phyloP scores from a whole-genome alignment of 2,329 filamentous ascomycete species.

The Ophiostoma novo-ulmi region DNA sequence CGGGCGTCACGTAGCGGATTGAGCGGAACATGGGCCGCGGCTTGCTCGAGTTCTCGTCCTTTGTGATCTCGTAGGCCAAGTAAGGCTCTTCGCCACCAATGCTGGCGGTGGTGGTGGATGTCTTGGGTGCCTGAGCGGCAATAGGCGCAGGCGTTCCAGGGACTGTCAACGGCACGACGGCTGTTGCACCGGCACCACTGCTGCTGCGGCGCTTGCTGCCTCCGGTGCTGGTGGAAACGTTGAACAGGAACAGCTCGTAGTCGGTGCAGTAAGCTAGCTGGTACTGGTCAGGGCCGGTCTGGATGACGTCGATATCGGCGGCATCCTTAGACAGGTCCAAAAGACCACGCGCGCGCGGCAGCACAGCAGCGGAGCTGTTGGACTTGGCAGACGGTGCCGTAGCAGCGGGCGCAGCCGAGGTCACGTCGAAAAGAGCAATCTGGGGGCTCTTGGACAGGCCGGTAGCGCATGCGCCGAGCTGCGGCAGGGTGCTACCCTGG shows the following conservation, averaged over 20 bases:
- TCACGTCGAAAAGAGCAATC: slow-evolving; percentile 72
- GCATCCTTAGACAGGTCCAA: slow-evolving; percentile 53
- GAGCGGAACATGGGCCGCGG: slow-evolving; percentile 51
- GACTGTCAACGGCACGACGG: background rate
- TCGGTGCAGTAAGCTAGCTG: slow-evolving; percentile 75
- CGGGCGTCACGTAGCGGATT: slow-evolving; percentile 54
- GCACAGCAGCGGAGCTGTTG: slow-evolving; percentile 11
- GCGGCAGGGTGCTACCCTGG: slow-evolving; percentile 38
- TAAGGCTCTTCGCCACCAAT: slow-evolving; percentile 40
- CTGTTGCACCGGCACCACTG: background rate
- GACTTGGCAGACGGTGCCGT: background rate
- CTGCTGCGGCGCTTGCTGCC: slow-evolving; percentile 25
- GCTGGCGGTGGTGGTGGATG: background rate
- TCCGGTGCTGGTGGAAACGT: slow-evolving; percentile 45
- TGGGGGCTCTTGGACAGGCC: slow-evolving; percentile 68
- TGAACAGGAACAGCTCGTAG: slow-evolving; percentile 64
- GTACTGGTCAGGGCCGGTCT: slow-evolving; percentile 58
- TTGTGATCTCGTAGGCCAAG: slow-evolving; percentile 53
- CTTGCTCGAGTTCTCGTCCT: slow-evolving; percentile 38
- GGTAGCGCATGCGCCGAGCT: slow-evolving; percentile 73
- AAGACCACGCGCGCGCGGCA: slow-evolving; percentile 44
- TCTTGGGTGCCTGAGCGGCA: background rate
- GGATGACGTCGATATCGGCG: slow-evolving; percentile 65
- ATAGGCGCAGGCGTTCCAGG: background rate
- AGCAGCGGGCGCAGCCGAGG: slow-evolving; percentile 27